Evolutionary conservation across 371 early-diverging fungal genomes (phyloP).

Genomic region (Catenaria anguillulae): DNA sequence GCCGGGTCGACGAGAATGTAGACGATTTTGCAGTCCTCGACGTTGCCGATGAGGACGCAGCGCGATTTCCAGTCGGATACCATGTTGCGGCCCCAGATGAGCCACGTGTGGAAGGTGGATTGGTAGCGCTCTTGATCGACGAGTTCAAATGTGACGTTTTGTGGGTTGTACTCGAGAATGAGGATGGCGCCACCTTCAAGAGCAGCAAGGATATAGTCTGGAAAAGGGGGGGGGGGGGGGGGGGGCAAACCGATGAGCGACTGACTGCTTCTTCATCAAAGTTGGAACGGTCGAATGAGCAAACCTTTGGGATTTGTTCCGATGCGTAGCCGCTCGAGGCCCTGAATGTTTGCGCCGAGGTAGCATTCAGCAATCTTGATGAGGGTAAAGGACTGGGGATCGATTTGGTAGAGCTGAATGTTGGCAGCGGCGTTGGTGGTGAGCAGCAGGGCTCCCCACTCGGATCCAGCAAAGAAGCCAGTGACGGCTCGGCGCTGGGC

Average conservation of each 20-base stretch:
- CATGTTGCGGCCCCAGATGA: conserved; percentile 1
- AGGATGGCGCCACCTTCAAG: conserved; percentile 1
- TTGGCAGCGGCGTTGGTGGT: conserved; percentile 1
- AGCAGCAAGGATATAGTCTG: not conserved
- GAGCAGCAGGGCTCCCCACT: conserved; percentile 2
- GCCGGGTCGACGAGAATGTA: conserved; percentile 4
- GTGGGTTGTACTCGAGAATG: conserved; percentile 2
- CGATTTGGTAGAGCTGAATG: conserved; percentile 4
- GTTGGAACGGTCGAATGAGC: no score
- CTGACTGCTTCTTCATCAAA: no score
- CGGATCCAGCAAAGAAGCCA: not conserved
- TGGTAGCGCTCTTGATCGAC: not conserved
- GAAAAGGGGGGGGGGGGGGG: not conserved
- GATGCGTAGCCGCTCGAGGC: not conserved
- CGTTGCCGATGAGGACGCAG: conserved; percentile 2
- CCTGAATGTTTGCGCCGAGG: not conserved
- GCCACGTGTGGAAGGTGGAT: not conserved
- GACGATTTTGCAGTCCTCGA: conserved; percentile 6
- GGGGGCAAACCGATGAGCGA: no score
- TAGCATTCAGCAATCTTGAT: conserved; percentile 1
- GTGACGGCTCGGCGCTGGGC: not conserved
- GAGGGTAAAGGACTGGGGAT: not conserved
- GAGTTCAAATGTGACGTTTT: not conserved
- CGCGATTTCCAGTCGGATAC: not conserved
- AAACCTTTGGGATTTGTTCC: not conserved